Percentiles rank a stretch among this genome's conserved stretches.
These are phyloP conservation scores for Penicillium longicatenatum DNA, from an alignment of 495 filamentous ascomycete species.

Conservation along the genomic window DNA sequence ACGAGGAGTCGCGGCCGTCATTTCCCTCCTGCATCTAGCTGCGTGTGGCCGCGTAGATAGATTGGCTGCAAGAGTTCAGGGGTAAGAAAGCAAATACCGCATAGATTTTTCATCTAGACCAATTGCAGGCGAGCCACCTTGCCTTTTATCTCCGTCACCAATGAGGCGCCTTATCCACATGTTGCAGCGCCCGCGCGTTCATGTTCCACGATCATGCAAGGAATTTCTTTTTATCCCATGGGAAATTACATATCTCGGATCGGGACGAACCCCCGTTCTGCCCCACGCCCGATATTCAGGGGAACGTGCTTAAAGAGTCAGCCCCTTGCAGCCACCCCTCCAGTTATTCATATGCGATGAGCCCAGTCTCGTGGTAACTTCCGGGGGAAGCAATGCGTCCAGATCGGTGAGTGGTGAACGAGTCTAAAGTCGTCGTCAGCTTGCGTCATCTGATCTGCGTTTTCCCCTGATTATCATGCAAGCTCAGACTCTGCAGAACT, in stretches of 20 bases:
- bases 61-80: background rate
- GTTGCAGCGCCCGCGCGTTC: too few species aligned
- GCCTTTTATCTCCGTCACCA: background rate
- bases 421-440: slow-evolving; percentile 15
- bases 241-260: background rate
- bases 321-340: slow-evolving; percentile 15
- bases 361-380: slow-evolving; percentile 9
- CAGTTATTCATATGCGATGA: slow-evolving; percentile 5
- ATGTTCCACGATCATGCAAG: too few species aligned
- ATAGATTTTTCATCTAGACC: too few species aligned
- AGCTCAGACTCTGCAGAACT: background rate
- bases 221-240: too few species aligned
- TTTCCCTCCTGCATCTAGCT: background rate
- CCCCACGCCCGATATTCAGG: slow-evolving; percentile 6
- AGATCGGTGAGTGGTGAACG: slow-evolving; percentile 9
- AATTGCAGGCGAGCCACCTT: background rate
- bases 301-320: background rate
- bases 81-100: too few species aligned
- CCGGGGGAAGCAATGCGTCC: background rate
- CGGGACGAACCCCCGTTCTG: background rate
- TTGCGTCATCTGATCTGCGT: slow-evolving; percentile 17
- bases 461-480: slow-evolving; percentile 17
- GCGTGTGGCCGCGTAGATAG: background rate
- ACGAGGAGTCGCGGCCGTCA: background rate
- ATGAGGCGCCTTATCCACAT: slow-evolving; percentile 1